phyloP scores from a whole-genome alignment of 139 green algal genomes.

The Closterium sp. region DNA sequence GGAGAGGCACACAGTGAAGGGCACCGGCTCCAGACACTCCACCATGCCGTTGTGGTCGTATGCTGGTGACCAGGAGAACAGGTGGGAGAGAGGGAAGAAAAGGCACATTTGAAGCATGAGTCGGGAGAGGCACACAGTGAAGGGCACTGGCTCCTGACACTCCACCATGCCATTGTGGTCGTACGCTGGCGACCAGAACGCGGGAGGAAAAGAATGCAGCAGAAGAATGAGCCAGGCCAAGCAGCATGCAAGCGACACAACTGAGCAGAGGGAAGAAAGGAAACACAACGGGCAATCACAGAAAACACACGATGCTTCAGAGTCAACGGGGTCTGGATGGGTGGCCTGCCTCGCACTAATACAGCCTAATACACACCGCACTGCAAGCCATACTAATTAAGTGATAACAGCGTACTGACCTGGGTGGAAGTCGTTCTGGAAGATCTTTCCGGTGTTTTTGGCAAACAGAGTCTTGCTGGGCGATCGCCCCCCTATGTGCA shows the following conservation, averaged over 20 bases:
- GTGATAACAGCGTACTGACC: conserved; percentile 33
- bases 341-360: no score
- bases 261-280: neutral
- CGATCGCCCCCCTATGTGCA: conserved; percentile 79
- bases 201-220: neutral
- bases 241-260: no score
- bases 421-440: conserved; percentile 84
- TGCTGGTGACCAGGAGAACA: no score
- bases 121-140: conserved; percentile 49
- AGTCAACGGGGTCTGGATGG: no score
- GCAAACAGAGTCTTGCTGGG: conserved; percentile 90
- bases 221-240: neutral
- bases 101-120: conserved; percentile 17
- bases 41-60: conserved; percentile 59
- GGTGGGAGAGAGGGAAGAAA: neutral
- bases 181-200: no score
- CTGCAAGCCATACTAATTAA: no score
- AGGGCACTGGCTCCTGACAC: conserved; percentile 84
- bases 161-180: conserved; percentile 60
- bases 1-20: conserved; percentile 65
- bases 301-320: no score
- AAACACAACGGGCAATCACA: no score
- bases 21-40: conserved; percentile 78
- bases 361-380: no score
- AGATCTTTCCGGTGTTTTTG: conserved; percentile 73